These are phyloP conservation scores for Ceratobasidium sp. DNA, from an alignment of 1,284 basidiomycete genomes.

Conservation along the genomic window DNA sequence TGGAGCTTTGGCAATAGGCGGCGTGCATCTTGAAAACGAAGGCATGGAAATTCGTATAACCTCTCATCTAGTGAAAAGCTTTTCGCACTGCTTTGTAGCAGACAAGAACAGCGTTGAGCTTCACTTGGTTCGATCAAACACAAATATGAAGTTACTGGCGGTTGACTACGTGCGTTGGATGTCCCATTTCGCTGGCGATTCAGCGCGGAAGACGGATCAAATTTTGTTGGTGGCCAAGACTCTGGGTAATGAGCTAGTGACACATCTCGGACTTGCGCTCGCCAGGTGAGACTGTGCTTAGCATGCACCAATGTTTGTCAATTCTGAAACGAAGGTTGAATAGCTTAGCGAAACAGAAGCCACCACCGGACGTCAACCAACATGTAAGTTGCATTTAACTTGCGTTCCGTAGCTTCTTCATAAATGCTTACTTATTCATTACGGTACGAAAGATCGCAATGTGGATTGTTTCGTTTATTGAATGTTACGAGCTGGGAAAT, in stretches of 20 bases:
- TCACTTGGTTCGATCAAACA: not conserved
- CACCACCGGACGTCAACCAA: not conserved
- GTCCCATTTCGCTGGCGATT: not conserved
- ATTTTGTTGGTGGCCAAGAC: not conserved
- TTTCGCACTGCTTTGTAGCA: conserved; percentile 8
- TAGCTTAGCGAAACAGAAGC: conserved; percentile 3
- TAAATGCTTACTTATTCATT: no score
- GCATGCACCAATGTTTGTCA: not conserved
- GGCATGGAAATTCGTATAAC: not conserved
- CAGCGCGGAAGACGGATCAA: not conserved
- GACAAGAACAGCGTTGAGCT: not conserved
- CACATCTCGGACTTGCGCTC: not conserved
- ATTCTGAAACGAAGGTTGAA: no score
- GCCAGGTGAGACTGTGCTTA: not conserved
- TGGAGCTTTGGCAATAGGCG: conserved; percentile 17
- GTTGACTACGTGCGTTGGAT: conserved; percentile 22
- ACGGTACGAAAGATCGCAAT: not conserved
- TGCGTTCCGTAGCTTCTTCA: not conserved
- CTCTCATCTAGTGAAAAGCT: conserved; percentile 18
- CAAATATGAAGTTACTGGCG: not conserved
- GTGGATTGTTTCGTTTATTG: conserved; percentile 8
- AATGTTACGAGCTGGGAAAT: not conserved
- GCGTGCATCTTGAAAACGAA: not conserved
- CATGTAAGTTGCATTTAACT: not conserved
- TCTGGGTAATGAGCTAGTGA: not conserved